phyloP scores from a whole-genome alignment of 2,329 filamentous ascomycete genomes.

The Fusarium papillatum region DNA sequence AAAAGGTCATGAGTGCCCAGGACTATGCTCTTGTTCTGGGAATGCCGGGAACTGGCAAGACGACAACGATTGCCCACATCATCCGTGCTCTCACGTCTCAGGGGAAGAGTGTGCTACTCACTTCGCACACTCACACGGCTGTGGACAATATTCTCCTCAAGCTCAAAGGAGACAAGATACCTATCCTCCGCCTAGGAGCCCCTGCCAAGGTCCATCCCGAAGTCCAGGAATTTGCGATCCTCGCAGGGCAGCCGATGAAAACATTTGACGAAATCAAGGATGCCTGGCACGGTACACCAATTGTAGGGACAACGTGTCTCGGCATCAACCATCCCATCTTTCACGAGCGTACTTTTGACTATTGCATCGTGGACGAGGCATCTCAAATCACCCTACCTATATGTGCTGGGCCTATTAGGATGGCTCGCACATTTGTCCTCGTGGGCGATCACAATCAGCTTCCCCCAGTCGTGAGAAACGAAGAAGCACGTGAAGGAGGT shows the following conservation, averaged over 20 bases:
- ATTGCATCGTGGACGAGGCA: slow-evolving; percentile 98
- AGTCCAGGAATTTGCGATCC: slow-evolving; percentile 85
- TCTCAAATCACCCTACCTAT: slow-evolving; percentile 98
- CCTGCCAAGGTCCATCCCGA: slow-evolving; percentile 89
- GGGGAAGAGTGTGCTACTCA: slow-evolving; percentile 92
- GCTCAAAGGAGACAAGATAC: slow-evolving; percentile 82
- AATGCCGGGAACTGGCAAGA: slow-evolving; percentile 99
- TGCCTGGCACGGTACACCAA: slow-evolving; percentile 86
- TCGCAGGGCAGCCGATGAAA: slow-evolving; percentile 80
- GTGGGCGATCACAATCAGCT: slow-evolving; percentile 98
- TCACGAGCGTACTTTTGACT: slow-evolving; percentile 91
- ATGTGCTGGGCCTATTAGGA: slow-evolving; percentile 92
- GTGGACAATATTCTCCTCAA: slow-evolving; percentile 99
- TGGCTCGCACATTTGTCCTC: slow-evolving; percentile 93
- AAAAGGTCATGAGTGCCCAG: slow-evolving; percentile 95
- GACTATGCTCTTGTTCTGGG: slow-evolving; percentile 98
- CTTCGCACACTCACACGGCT: slow-evolving; percentile 96
- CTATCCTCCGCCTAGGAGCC: slow-evolving; percentile 88
- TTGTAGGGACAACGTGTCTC: slow-evolving; percentile 96
- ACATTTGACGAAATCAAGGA: slow-evolving; percentile 87
- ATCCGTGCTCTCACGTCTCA: slow-evolving; percentile 91
- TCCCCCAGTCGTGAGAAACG: slow-evolving; percentile 93
- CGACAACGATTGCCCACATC: slow-evolving; percentile 97
- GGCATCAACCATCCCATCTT: slow-evolving; percentile 93
- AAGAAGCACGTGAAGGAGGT: slow-evolving; percentile 86